These are phyloP conservation scores for Penicillium egyptiacum DNA, from an alignment of 495 filamentous ascomycete species.

Conservation along the genomic window DNA sequence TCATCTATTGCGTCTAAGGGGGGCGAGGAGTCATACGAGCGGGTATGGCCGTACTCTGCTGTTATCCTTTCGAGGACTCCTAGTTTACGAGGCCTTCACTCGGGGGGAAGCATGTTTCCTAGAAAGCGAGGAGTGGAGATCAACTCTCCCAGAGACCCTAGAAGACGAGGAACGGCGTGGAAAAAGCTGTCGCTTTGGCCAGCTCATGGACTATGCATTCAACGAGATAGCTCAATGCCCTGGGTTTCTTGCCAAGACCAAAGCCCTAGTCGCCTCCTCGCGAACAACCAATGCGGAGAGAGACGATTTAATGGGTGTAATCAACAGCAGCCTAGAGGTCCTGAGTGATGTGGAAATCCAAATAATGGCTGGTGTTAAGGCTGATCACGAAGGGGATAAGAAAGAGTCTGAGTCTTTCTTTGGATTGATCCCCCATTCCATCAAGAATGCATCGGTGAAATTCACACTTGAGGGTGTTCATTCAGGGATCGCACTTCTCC, in stretches of 20 bases:
- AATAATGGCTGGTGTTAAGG: constrained; percentile 1
- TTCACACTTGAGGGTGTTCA: constrained; percentile 5
- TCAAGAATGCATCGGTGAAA: not conserved
- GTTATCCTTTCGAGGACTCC: constrained; percentile 31
- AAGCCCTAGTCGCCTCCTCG: constrained; percentile 10
- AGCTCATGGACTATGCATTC: constrained; percentile 28
- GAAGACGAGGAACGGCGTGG: constrained; percentile 17
- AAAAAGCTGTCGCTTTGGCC: constrained; percentile 16
- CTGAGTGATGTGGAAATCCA: not conserved
- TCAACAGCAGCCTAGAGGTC: not conserved
- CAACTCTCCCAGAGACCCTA: constrained; percentile 22
- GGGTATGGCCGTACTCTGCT: constrained; percentile 35
- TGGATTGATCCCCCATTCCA: not conserved
- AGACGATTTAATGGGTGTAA: not conserved
- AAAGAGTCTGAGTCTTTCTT: not conserved
- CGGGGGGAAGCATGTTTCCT: constrained; percentile 34
- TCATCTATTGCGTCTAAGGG: constrained; percentile 31
- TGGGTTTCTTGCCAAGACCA: constrained; percentile 24
- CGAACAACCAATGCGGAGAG: not conserved
- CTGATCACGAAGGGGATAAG: not conserved
- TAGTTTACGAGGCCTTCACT: constrained; percentile 32
- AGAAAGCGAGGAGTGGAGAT: constrained; percentile 30
- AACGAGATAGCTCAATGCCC: constrained; percentile 28
- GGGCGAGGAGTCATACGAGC: constrained; percentile 24
- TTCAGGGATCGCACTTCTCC: constrained; percentile 7